phyloP scores from a whole-genome alignment of 2,329 filamentous ascomycete genomes.

The Pseudocercospora fijiensis region DNA sequence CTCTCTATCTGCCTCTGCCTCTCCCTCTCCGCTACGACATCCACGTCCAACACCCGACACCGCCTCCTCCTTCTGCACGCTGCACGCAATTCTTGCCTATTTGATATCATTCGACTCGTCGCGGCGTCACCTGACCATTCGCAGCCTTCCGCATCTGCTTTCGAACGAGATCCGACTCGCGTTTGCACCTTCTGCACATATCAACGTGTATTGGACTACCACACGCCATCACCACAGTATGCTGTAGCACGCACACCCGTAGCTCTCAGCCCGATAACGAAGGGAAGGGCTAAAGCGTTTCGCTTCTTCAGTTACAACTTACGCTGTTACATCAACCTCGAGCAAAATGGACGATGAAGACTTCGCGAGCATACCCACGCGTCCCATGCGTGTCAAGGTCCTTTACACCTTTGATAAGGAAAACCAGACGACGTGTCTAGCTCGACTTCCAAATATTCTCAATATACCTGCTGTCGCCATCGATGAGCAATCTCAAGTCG shows the following conservation, averaged over 20 bases:
- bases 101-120: not conserved
- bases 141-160: not conserved
- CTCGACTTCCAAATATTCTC: slow-evolving; percentile 76
- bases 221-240: slow-evolving; percentile 25
- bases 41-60: slow-evolving; percentile 1
- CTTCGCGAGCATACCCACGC: slow-evolving; percentile 40
- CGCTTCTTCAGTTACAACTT: slow-evolving; percentile 19
- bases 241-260: slow-evolving; percentile 33
- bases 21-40: not conserved
- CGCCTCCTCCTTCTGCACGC: not conserved
- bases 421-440: slow-evolving; percentile 83
- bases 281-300: slow-evolving; percentile 23
- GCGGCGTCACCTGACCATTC: not conserved
- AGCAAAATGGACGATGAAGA: slow-evolving; percentile 32
- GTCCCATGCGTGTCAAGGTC: slow-evolving; percentile 73
- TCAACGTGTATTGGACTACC: not conserved
- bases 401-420: slow-evolving; percentile 94
- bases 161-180: slow-evolving; percentile 5
- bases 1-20: not conserved
- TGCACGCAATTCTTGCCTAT: not conserved
- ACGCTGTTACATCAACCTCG: slow-evolving; percentile 27
- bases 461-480: slow-evolving; percentile 77
- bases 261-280: slow-evolving; percentile 29
- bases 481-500: slow-evolving; percentile 77
- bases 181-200: not conserved